These are phyloP conservation scores for Solanum medicagineum DNA, from an alignment of 257 asterid genomes.

Conservation along the genomic window DNA sequence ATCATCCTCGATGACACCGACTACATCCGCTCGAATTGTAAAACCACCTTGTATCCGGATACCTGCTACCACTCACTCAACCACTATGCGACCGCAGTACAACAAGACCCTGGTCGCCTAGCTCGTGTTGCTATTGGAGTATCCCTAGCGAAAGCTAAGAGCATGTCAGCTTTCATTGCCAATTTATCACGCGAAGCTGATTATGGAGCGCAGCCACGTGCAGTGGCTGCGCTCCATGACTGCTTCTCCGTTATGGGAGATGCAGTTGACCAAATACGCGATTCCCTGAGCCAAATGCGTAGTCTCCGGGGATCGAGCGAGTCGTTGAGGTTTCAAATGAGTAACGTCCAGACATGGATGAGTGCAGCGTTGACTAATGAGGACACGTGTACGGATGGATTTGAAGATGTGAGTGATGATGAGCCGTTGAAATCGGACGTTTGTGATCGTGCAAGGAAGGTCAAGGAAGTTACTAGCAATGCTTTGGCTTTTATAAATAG, in stretches of 20 bases:
- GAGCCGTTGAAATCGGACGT: conserved; percentile 42
- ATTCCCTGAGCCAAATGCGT: conserved; percentile 62
- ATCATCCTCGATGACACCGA: background rate
- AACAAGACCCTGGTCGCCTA: background rate
- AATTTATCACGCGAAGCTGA: conserved; percentile 32
- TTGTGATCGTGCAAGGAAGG: conserved; percentile 28
- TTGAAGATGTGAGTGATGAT: conserved; percentile 31
- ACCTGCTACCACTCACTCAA: conserved; percentile 6
- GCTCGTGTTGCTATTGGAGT: conserved; percentile 4
- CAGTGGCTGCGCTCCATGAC: conserved; percentile 53
- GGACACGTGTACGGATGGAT: conserved; percentile 87
- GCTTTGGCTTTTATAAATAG: conserved; percentile 74
- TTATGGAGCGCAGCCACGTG: conserved; percentile 39
- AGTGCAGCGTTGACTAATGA: conserved; percentile 85
- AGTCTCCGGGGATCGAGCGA: conserved; percentile 30
- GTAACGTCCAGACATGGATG: conserved; percentile 97
- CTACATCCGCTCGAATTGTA: conserved; percentile 1
- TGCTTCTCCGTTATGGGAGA: conserved; percentile 48
- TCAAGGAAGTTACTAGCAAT: conserved; percentile 60
- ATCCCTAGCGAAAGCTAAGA: conserved; percentile 3
- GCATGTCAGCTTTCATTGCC: background rate
- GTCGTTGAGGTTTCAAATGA: conserved; percentile 58
- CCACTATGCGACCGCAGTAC: conserved; percentile 5
- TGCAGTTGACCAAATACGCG: conserved; percentile 61
- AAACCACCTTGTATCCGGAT: background rate